Evolutionary conservation across 208 protist genomes (phyloP).

Genomic region (Acanthamoeba divionensis): DNA sequence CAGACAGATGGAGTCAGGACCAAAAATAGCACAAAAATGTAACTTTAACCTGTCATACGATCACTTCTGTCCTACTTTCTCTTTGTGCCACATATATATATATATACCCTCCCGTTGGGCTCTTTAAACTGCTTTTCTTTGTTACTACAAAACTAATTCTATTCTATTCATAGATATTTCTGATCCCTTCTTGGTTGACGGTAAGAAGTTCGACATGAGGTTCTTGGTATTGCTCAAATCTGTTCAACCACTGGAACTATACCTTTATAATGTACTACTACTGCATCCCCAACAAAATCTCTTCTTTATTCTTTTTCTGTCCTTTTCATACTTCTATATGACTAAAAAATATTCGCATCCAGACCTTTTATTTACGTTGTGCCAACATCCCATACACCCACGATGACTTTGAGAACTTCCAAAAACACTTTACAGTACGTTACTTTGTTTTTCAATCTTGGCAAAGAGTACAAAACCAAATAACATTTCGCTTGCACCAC

Average conservation of each 20-base stretch:
- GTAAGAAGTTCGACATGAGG: constrained; percentile 60
- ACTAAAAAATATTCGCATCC: no score
- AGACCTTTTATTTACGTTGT: not conserved
- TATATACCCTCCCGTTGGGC: no score
- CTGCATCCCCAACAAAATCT: no score
- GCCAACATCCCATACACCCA: not conserved
- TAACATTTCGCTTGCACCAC: no score
- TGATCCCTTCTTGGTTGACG: no score
- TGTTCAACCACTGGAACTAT: constrained; percentile 54
- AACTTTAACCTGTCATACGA: no score
- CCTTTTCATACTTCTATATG: no score
- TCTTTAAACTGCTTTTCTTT: no score
- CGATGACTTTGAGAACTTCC: not conserved
- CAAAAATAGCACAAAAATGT: not conserved
- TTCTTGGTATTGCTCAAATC: constrained; percentile 62
- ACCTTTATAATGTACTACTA: constrained; percentile 55
- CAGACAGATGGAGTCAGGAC: not conserved
- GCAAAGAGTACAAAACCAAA: no score
- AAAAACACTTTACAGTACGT: constrained; percentile 28
- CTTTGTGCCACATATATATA: not conserved
- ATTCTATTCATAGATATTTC: no score
- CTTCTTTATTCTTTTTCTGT: no score
- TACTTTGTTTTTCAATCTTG: not conserved
- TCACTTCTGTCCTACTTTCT: not conserved
- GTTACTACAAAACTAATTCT: no score